Conservation (phyloP, 352 stramenopile genomes). For the Phytophthora fragariae region DNA sequence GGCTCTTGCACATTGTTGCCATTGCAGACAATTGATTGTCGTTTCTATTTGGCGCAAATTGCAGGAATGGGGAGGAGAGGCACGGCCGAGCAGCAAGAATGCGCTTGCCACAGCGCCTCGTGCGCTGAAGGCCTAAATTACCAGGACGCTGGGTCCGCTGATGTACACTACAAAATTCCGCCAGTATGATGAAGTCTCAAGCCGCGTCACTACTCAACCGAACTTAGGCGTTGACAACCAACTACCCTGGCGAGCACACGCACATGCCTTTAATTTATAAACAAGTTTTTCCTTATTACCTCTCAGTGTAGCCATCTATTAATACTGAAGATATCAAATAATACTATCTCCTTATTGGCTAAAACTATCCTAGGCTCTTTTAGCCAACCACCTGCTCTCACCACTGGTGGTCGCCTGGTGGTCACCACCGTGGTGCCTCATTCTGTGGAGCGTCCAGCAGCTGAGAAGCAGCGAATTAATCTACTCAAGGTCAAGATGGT, state of each 20-base stretch:
- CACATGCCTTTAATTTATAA: conserved; percentile 11
- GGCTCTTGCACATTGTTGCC: not conserved
- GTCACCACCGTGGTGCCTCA: not conserved
- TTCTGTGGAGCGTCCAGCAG: conserved; percentile 1
- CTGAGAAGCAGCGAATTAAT: not conserved
- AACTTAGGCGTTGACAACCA: not conserved
- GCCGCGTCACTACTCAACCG: too few relatives aligned
- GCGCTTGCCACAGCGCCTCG: not conserved
- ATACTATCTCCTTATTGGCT: not conserved
- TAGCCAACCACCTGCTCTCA: not conserved
- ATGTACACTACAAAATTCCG: not conserved
- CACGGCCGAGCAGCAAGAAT: conserved; percentile 8
- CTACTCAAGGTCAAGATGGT: conserved; percentile 67
- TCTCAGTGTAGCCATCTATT: too few relatives aligned
- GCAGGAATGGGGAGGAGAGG: conserved; percentile 17
- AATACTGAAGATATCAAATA: too few relatives aligned
- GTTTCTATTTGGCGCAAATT: not conserved
- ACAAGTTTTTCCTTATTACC: not conserved
- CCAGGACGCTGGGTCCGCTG: not conserved
- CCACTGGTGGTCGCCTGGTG: not conserved
- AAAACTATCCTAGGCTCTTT: not conserved
- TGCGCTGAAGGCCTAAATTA: not conserved
- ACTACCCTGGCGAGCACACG: too few relatives aligned
- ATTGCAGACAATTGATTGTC: not conserved
- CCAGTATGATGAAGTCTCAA: too few relatives aligned